A percentile compares a stretch with the other conserved stretches of the same genome.
These are phyloP conservation scores for Saksenaea vasiformis DNA, from an alignment of 371 early-diverging fungal genomes.

Conservation along the genomic window DNA sequence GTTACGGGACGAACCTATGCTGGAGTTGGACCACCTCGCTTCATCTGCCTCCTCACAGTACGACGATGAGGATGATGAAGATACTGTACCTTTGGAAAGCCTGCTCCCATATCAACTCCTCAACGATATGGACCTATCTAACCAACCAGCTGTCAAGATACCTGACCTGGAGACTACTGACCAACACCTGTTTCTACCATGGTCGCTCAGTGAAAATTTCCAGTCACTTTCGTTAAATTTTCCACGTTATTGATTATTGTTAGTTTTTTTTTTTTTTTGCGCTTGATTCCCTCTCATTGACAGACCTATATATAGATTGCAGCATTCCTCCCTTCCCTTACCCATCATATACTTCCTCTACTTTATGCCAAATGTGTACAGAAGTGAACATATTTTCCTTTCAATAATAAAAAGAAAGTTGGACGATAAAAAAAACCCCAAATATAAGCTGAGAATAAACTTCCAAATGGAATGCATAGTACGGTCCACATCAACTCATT, in stretches of 20 bases:
- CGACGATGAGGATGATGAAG: slow-evolving; percentile 2
- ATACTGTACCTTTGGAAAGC: neutral
- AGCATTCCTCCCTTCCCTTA: neutral
- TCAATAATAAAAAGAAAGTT: too few species aligned
- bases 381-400: too few species aligned
- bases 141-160: neutral
- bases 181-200: neutral
- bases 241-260: neutral
- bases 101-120: slow-evolving; percentile 2
- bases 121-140: neutral
- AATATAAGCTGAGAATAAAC: too few species aligned
- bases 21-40: neutral
- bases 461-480: too few species aligned
- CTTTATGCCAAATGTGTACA: too few species aligned
- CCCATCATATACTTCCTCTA: neutral
- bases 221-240: neutral
- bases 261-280: neutral
- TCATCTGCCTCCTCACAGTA: neutral
- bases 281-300: neutral
- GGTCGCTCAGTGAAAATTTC: neutral
- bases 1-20: neutral
- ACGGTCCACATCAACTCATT: too few species aligned
- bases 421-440: too few species aligned
- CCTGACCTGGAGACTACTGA: neutral
- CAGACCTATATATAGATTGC: neutral